These are phyloP conservation scores for Fraxinus velutina DNA, from an alignment of 305 asterid genomes.

Conservation along the genomic window DNA sequence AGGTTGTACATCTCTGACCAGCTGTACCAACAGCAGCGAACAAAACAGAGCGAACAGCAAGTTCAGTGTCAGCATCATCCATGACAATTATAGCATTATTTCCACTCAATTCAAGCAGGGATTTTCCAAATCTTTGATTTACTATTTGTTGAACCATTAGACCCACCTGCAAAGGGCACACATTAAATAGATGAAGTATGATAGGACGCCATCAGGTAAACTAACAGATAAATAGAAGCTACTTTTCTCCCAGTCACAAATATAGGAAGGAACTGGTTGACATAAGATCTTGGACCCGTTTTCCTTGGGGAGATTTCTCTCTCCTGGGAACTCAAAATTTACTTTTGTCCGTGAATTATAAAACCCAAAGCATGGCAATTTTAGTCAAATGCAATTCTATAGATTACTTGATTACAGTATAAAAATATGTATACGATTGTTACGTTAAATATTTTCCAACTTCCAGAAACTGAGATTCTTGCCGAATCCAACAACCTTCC, in stretches of 20 bases:
- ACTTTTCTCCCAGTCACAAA: not conserved
- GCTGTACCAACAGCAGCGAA: conserved; percentile 99
- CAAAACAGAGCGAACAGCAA: conserved; percentile 85
- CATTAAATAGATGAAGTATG: not conserved
- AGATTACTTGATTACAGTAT: not conserved
- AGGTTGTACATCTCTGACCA: conserved; percentile 97
- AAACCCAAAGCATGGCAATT: not conserved
- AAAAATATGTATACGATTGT: not conserved
- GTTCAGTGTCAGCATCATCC: conserved; percentile 93
- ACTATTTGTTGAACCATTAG: conserved; percentile 91
- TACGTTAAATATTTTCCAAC: not conserved
- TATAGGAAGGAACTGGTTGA: not conserved
- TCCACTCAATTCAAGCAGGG: conserved; percentile 91
- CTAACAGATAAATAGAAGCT: not conserved
- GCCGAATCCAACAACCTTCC: not conserved
- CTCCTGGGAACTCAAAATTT: not conserved
- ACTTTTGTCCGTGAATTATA: not conserved
- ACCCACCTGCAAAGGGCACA: conserved; percentile 60
- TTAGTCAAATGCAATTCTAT: not conserved
- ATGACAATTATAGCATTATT: conserved; percentile 90
- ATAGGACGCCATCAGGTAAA: not conserved
- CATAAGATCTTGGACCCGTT: not conserved
- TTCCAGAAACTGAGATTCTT: not conserved
- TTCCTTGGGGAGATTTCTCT: not conserved
- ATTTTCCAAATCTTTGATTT: conserved; percentile 78